Evolutionary conservation across 2,329 filamentous ascomycete genomes (phyloP), one percentile per base, ranked within the genome.

Genomic region (Cylindrodendrum hubeiense): DNA sequence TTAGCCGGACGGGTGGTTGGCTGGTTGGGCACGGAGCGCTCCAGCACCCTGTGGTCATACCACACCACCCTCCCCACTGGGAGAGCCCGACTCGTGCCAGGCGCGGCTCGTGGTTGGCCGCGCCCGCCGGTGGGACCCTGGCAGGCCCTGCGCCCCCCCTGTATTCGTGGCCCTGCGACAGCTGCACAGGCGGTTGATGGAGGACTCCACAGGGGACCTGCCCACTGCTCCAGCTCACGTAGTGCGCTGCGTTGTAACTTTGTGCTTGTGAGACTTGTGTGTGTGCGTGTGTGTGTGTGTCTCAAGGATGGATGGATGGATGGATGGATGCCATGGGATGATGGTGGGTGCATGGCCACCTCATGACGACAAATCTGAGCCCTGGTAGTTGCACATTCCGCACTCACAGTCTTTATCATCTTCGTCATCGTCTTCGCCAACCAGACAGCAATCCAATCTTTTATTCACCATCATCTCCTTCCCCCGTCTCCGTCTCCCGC

Each of bases 1-100:
- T 66, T 71, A 71, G 61, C 41, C 41, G 21, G 60, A 50, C 28
- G 52, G 63, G 54, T 39, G 70, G 68, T 68, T 71, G 70, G 70
- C 52, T 37, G 55, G 34, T 64, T 60, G 60, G 54, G 41, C 63
- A 63, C 55, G 60, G 63, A 43, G 54, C 60, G 41, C 50, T 59
- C 24, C 44, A 63, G 55, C 47, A 30, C 39, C 60, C 43, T 44
- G 53, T 33, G 49, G 59, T 60, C 50, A 55, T 28, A 55, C 50
- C 54, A 64, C 54, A 59, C 50, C 26, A 49, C 50, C 21, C 15
- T 3, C 34, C 26, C 50, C 39, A 47, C 26, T 50, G 13, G 22
- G n/a, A 24, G 28, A 46, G 26, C 28, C 22, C 50, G 39, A 47
- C 49, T 50, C 9, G 28, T 50, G 49, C 34, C 26, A 44, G 56